Percentiles rank a stretch among this genome's conserved stretches.
Evolutionary conservation across 2,329 filamentous ascomycete species (phyloP).

Genomic region (Fusarium sp.): DNA sequence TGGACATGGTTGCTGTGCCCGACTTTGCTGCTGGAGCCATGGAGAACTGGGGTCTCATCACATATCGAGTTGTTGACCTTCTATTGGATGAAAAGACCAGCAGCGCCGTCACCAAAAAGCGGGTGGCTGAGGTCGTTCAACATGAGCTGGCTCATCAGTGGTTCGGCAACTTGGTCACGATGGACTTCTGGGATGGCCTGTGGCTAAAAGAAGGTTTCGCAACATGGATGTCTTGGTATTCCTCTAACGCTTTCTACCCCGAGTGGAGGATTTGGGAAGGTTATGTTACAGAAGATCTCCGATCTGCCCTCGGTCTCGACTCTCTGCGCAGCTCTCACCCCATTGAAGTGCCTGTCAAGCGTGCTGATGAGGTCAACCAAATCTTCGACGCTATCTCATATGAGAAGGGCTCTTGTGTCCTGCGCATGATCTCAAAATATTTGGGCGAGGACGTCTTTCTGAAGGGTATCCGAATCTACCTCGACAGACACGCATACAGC

Average conservation of each 20-base stretch:
- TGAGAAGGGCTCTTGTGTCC: constrained; percentile 93
- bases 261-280: constrained; percentile 99
- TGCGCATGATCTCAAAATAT: constrained; percentile 97
- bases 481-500: constrained; percentile 96
- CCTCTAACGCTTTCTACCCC: constrained; percentile 93
- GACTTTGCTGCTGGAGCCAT: constrained; percentile 96
- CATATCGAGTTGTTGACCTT: constrained; percentile 85
- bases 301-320: constrained; percentile 87
- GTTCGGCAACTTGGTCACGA: constrained; percentile 97
- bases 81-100: constrained; percentile 92
- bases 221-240: constrained; percentile 67
- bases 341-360: constrained; percentile 95
- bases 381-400: constrained; percentile 99
- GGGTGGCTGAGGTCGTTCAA: constrained; percentile 94
- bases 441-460: constrained; percentile 93
- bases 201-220: constrained; percentile 97
- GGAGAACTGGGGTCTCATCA: constrained; percentile 98
- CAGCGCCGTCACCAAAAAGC: constrained; percentile 88
- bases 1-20: constrained; percentile 77
- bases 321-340: constrained; percentile 94
- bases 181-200: constrained; percentile 98
- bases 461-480: constrained; percentile 88
- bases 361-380: constrained; percentile 95
- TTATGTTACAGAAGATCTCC: constrained; percentile 92
- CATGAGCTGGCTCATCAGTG: constrained; percentile 98